Percentiles rank a stretch among this genome's conserved stretches.
Conservation (phyloP, 163 green algal genomes). For the Scenedesmus sp. region DNA sequence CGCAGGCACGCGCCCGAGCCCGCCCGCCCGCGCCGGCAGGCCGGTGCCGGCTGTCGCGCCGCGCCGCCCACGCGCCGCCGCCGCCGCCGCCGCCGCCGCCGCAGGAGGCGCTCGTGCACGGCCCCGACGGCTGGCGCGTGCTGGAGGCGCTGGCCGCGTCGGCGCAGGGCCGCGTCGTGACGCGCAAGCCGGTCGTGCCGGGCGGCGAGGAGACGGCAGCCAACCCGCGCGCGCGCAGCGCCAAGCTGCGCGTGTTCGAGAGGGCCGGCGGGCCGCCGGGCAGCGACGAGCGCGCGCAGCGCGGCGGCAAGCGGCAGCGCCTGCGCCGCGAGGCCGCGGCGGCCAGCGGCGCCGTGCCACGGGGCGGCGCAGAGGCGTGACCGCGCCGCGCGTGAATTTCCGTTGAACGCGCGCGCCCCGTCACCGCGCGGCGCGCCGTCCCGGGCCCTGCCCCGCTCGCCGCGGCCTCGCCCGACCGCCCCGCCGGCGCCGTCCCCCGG, state of each 20-base stretch:
- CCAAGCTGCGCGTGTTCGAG: slow-evolving; percentile 90
- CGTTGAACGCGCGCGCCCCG: too few species aligned
- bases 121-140: neutral
- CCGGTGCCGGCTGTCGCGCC: neutral
- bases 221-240: slow-evolving; percentile 88
- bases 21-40: neutral
- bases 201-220: slow-evolving; percentile 68
- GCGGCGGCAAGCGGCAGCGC: neutral
- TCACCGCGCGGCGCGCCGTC: too few species aligned
- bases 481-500: too few species aligned
- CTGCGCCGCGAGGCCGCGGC: neutral
- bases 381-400: too few species aligned
- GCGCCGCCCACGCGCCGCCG: neutral
- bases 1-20: slow-evolving; percentile 51
- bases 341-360: neutral
- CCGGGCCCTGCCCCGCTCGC: too few species aligned
- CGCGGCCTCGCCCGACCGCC: too few species aligned
- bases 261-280: slow-evolving; percentile 39
- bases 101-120: slow-evolving; percentile 41
- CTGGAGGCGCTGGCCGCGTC: slow-evolving; percentile 18
- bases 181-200: slow-evolving; percentile 68
- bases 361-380: too few species aligned
- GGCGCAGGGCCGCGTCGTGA: slow-evolving; percentile 65
- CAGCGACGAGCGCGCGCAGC: slow-evolving; percentile 44
- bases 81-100: slow-evolving; percentile 27